Evolutionary conservation across 192 early-diverging fungal genomes (phyloP).

Genomic region (Nowakowskiella sp.): DNA sequence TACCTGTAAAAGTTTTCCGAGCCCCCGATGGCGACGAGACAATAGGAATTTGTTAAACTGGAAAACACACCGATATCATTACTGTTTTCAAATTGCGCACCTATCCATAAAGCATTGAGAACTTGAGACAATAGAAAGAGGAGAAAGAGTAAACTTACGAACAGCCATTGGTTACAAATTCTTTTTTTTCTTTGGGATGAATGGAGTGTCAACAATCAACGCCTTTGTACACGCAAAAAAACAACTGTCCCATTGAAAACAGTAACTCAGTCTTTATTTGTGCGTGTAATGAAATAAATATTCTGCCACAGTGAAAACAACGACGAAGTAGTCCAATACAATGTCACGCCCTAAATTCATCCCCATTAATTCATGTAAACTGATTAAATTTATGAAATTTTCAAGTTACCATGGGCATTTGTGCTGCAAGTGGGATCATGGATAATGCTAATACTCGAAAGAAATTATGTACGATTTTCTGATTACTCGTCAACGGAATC

Average conservation of each 20-base stretch:
- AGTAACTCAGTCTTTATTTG: too few relatives aligned
- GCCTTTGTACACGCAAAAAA: too few relatives aligned
- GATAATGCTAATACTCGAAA: conserved; percentile 49
- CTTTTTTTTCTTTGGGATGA: too few relatives aligned
- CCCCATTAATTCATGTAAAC: background rate
- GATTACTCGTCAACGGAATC: background rate
- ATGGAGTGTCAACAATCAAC: too few relatives aligned
- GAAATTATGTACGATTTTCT: conserved; percentile 5
- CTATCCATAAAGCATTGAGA: conserved; percentile 16
- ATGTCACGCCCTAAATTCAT: conserved; percentile 50
- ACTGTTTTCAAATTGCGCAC: conserved; percentile 97
- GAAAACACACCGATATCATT: conserved; percentile 99
- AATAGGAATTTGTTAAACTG: conserved; percentile 96
- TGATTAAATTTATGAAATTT: conserved; percentile 12
- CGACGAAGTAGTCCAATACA: conserved; percentile 68
- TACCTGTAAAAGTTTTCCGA: conserved; percentile 99
- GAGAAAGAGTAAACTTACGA: conserved; percentile 14
- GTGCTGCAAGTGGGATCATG: conserved; percentile 58
- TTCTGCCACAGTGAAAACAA: conserved; percentile 59
- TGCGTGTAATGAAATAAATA: too few relatives aligned
- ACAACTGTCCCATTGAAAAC: too few relatives aligned
- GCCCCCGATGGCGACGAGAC: conserved; percentile 92
- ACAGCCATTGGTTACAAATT: conserved; percentile 26
- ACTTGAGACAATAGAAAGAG: background rate
- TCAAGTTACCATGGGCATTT: conserved; percentile 38